phyloP scores from a whole-genome alignment of 345 rosid genomes.

The Corchorus olitorius region DNA sequence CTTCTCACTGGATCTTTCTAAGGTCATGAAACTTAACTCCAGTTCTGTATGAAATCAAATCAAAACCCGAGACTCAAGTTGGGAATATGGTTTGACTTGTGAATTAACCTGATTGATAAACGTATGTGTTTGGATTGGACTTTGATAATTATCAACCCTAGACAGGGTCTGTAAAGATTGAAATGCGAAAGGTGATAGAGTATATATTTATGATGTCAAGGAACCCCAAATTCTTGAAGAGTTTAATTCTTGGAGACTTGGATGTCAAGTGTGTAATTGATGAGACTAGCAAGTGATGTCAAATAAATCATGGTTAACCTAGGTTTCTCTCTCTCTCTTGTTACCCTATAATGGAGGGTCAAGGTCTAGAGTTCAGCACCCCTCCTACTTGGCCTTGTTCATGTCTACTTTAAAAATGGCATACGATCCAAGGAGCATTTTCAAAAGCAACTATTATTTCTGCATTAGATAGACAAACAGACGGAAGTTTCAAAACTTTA shows the following conservation, averaged over 20 bases:
- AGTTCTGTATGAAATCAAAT: not conserved
- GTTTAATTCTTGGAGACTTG: not conserved
- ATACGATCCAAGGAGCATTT: too few species aligned
- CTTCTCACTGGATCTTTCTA: not conserved
- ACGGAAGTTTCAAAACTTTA: not conserved
- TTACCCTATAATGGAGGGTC: not conserved
- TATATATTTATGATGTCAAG: not conserved
- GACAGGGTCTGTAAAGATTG: not conserved
- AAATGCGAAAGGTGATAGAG: not conserved
- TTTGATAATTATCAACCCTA: not conserved
- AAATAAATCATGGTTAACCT: slow-evolving; percentile 6
- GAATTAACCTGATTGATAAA: not conserved
- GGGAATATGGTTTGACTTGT: not conserved
- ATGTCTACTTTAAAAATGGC: too few species aligned
- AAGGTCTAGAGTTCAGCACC: too few species aligned
- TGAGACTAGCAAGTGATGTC: not conserved
- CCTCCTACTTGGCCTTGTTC: too few species aligned
- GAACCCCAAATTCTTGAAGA: not conserved
- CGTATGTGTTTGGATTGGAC: not conserved
- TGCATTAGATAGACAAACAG: not conserved
- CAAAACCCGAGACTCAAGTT: not conserved
- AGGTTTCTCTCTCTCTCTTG: not conserved
- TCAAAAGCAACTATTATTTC: too few species aligned
- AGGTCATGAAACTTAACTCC: not conserved
- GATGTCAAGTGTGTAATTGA: not conserved